Percentiles rank a stretch among this genome's conserved stretches.
Evolutionary conservation across 192 early-diverging fungal species (phyloP).

Genomic region (Coemansia erecta): DNA sequence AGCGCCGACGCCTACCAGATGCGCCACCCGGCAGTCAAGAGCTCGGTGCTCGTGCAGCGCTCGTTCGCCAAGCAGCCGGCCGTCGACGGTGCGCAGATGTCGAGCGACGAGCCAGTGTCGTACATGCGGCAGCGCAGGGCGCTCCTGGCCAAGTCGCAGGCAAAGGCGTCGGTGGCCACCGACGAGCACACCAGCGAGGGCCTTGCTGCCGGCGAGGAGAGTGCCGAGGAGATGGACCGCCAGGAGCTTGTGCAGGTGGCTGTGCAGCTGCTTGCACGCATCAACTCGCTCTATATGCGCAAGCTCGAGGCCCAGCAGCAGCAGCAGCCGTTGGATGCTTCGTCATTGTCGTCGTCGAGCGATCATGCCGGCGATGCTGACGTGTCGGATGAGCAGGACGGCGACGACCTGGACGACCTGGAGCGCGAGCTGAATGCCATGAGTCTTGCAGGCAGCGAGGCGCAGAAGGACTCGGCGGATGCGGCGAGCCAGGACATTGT

Average conservation of each 20-base stretch:
- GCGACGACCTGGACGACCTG: constrained; percentile 34
- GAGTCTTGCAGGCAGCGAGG: constrained; percentile 12
- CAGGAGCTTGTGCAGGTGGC: constrained; percentile 27
- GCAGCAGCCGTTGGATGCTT: constrained; percentile 3
- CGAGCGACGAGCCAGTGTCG: constrained; percentile 42
- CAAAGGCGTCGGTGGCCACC: not conserved
- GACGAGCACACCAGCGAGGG: constrained; percentile 6
- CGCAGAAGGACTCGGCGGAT: not conserved
- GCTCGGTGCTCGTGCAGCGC: constrained; percentile 31
- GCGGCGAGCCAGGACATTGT: constrained; percentile 27
- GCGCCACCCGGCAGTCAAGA: constrained; percentile 22
- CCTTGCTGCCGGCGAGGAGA: not conserved
- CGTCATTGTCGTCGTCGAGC: not conserved
- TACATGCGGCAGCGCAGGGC: constrained; percentile 42
- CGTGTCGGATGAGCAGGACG: not conserved
- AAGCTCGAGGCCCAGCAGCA: constrained; percentile 26
- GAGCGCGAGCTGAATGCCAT: constrained; percentile 48
- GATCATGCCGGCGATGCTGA: not conserved
- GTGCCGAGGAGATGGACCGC: constrained; percentile 3
- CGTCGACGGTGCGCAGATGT: not conserved
- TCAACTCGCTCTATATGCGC: constrained; percentile 42
- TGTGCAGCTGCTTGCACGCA: constrained; percentile 38
- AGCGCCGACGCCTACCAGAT: constrained; percentile 17
- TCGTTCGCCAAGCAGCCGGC: constrained; percentile 30
- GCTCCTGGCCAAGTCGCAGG: constrained; percentile 8